These are phyloP conservation scores for Alternaria brassicicola DNA, from an alignment of 2,329 filamentous ascomycete genomes.

Conservation along the genomic window DNA sequence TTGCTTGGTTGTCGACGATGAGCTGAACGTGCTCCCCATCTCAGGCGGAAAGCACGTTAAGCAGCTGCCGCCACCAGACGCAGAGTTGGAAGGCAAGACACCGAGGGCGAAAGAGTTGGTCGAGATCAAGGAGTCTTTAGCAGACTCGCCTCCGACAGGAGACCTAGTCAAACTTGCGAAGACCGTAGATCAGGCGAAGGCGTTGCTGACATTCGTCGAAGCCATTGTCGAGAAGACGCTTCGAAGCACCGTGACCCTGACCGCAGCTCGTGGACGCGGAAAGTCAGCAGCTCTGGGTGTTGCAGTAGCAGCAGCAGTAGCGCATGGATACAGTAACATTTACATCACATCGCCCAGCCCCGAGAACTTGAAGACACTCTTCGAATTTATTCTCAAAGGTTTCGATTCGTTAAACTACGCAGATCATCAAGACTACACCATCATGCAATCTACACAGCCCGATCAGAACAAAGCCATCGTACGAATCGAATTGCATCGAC, in stretches of 20 bases:
- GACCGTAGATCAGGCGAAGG: constrained; percentile 95
- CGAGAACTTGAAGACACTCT: constrained; percentile 97
- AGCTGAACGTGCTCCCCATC: constrained; percentile 95
- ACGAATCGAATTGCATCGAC: constrained; percentile 90
- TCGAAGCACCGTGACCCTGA: constrained; percentile 89
- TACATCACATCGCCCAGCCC: constrained; percentile 98
- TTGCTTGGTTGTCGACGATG: constrained; percentile 95
- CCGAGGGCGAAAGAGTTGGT: constrained; percentile 77
- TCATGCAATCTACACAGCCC: constrained; percentile 96
- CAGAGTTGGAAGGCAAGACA: constrained; percentile 73
- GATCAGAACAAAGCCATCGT: constrained; percentile 99
- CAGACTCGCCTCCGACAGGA: constrained; percentile 85
- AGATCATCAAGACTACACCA: constrained; percentile 96
- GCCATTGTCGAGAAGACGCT: constrained; percentile 96
- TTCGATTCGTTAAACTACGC: constrained; percentile 94
- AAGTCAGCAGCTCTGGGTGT: constrained; percentile 97
- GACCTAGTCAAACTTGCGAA: constrained; percentile 82
- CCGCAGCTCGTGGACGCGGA: constrained; percentile 90
- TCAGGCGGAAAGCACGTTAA: constrained; percentile 92
- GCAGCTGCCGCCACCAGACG: constrained; percentile 75
- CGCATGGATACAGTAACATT: constrained; percentile 97
- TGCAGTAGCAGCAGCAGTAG: constrained; percentile 89
- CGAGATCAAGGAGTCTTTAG: constrained; percentile 83
- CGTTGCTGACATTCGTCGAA: constrained; percentile 94
- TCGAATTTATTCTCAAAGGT: constrained; percentile 98